Base-by-base conservation (phyloP, 306 rosid species). In the Dryas octopetala region DNA sequence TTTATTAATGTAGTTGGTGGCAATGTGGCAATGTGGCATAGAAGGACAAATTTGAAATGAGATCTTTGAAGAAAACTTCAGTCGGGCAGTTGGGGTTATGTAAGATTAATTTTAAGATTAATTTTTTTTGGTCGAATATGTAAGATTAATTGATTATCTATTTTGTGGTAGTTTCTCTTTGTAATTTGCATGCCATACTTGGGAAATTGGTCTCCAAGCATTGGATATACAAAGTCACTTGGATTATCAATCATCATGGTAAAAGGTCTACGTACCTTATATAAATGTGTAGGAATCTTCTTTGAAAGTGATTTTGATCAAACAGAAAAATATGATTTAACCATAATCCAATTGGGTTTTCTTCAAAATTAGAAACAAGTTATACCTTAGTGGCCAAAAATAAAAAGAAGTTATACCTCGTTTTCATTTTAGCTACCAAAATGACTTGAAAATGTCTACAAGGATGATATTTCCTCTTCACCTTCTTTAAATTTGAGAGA, bases 51-150 rank as follows among this genome's bases (percentile, higher is more conserved):
- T 59, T 12, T 44, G 51, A 52, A 76, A 60, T 44, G 41, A 50
- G 58, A 44, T 62, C 4, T 46, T 5, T 32, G 15, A 19, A 44
- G 62, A 66, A 50, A 64, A 58, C 2, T 28, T 16, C 15, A n/a
- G 66, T 51, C 41, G 72, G 69, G 74, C 38, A 6, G 74, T 53
- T 71, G 82, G 70, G 45, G 32, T 57, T 79, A 49, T 41, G 49
- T 9, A 16, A 58, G 3, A 75, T 13, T 64, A 28, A 19, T 10
- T n/a, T n/a, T n/a, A n/a, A n/a, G n/a, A n/a, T n/a, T n/a, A 19
- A 19, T 23, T 23, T 23, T 23, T 23, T 23, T 23, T 23, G 23
- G 23, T 23, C 23, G 23, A 23, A 23, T 79, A 49, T 41, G 49
- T 9, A 16, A 58, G 5, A 75, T 12, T 32, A 32, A 28, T 16